Evolutionary conservation across 345 rosid genomes (phyloP).

Genomic region (Hibiscus trionum): DNA sequence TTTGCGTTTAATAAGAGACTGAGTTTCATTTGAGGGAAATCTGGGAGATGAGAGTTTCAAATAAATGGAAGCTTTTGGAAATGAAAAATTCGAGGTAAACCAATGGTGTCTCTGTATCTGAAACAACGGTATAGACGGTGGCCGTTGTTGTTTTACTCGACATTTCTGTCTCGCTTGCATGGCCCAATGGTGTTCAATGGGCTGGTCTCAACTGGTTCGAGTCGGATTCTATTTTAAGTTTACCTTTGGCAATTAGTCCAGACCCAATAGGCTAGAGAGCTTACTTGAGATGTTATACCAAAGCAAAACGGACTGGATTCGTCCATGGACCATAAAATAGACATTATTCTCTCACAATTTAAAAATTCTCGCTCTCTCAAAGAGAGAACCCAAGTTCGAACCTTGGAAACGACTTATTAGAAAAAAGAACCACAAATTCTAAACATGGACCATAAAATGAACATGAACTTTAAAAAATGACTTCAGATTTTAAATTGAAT

Average conservation of each 20-base stretch:
- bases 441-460: too few relatives aligned
- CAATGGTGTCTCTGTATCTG: background rate
- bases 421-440: too few relatives aligned
- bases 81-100: background rate
- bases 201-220: background rate
- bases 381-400: too few relatives aligned
- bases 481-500: background rate
- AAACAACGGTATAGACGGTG: background rate
- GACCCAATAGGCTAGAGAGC: background rate
- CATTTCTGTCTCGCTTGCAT: background rate
- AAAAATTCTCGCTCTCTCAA: too few relatives aligned
- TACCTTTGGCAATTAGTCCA: background rate
- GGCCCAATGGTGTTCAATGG: background rate
- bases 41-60: background rate
- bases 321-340: too few relatives aligned
- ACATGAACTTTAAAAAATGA: too few relatives aligned
- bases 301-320: background rate
- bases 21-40: slow-evolving; percentile 29
- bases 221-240: background rate
- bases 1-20: slow-evolving; percentile 5
- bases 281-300: background rate
- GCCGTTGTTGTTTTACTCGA: background rate
- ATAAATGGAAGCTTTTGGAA: background rate
- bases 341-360: too few relatives aligned
- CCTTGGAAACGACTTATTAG: too few relatives aligned